Percentiles rank a stretch among this genome's conserved stretches.
Evolutionary conservation across 768 basidiomycete species (phyloP).

Genomic region (Pleurotus ostreatus): DNA sequence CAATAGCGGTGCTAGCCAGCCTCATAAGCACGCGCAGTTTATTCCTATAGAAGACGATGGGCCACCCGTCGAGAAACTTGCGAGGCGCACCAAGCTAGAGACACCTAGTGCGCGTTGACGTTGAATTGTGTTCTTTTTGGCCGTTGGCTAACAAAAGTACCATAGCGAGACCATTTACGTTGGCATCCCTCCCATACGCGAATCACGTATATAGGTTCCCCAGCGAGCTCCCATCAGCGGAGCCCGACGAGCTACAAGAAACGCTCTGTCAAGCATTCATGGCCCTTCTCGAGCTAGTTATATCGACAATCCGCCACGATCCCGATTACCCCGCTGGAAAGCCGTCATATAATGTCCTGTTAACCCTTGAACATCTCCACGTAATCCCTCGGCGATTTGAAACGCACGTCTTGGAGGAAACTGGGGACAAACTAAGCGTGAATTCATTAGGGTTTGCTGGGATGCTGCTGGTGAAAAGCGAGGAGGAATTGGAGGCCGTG

Average conservation of each 20-base stretch:
- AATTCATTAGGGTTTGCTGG: conserved; percentile 92
- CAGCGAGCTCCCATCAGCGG: conserved; percentile 29
- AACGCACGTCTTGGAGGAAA: conserved; percentile 44
- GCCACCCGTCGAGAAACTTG: conserved; percentile 76
- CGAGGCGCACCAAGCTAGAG: conserved; percentile 54
- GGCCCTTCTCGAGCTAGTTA: conserved; percentile 68
- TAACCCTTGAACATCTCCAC: conserved; percentile 83
- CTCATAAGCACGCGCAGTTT: conserved; percentile 90
- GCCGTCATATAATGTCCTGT: conserved; percentile 79
- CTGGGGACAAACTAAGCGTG: conserved; percentile 60
- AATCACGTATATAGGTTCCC: conserved; percentile 71
- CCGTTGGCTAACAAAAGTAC: background rate
- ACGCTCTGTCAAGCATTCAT: conserved; percentile 61
- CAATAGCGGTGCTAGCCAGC: conserved; percentile 83
- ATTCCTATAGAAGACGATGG: conserved; percentile 58
- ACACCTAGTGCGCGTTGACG: conserved; percentile 38
- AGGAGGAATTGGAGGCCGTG: conserved; percentile 68
- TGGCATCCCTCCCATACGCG: conserved; percentile 71
- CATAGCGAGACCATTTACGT: conserved; percentile 69
- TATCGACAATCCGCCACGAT: conserved; percentile 70
- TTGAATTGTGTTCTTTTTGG: background rate
- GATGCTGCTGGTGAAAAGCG: conserved; percentile 82
- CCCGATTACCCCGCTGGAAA: conserved; percentile 55
- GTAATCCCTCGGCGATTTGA: conserved; percentile 77
- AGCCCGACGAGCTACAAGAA: conserved; percentile 42